A percentile compares a stretch with the other conserved stretches of the same genome.
Evolutionary conservation across 2,329 filamentous ascomycete genomes (phyloP).

Genomic region (Ophiocordyceps polyrhachis-furcata): DNA sequence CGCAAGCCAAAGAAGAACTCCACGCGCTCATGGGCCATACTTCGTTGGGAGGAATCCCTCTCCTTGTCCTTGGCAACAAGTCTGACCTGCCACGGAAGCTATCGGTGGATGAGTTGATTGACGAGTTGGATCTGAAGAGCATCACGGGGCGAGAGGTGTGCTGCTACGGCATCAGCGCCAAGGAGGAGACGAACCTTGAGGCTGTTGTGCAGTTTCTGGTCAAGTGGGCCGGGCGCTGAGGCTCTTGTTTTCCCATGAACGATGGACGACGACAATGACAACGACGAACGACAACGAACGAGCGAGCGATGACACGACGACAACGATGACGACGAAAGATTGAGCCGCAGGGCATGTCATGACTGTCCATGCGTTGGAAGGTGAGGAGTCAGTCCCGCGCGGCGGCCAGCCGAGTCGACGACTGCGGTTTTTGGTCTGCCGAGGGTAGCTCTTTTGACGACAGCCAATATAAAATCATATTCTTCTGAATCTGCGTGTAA

Average conservation of each 20-base stretch:
- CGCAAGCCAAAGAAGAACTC: conserved; percentile 78
- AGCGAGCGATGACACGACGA: background rate
- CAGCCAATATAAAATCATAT: background rate
- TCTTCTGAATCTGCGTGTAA: background rate
- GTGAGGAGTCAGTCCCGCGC: background rate
- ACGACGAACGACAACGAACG: background rate
- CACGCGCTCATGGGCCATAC: conserved; percentile 75
- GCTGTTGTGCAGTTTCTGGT: conserved; percentile 95
- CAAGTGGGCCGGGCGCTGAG: conserved; percentile 61
- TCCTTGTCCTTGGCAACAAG: conserved; percentile 93
- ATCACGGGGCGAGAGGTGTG: conserved; percentile 88
- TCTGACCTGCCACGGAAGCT: conserved; percentile 84
- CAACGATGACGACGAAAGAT: conserved; percentile 1
- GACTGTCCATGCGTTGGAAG: too few relatives aligned
- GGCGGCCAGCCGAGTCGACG: background rate
- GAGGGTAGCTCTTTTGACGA: background rate
- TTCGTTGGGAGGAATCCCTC: conserved; percentile 71
- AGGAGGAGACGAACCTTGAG: conserved; percentile 96
- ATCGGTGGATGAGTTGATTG: conserved; percentile 88
- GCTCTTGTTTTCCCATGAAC: background rate
- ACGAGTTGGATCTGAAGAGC: conserved; percentile 71
- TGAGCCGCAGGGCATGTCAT: conserved; percentile 1
- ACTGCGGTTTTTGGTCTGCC: background rate
- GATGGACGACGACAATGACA: conserved; percentile 3
- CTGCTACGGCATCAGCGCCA: conserved; percentile 96